These are phyloP conservation scores for Vaucheria bursata DNA, from an alignment of 352 stramenopile species.

Conservation along the genomic window DNA sequence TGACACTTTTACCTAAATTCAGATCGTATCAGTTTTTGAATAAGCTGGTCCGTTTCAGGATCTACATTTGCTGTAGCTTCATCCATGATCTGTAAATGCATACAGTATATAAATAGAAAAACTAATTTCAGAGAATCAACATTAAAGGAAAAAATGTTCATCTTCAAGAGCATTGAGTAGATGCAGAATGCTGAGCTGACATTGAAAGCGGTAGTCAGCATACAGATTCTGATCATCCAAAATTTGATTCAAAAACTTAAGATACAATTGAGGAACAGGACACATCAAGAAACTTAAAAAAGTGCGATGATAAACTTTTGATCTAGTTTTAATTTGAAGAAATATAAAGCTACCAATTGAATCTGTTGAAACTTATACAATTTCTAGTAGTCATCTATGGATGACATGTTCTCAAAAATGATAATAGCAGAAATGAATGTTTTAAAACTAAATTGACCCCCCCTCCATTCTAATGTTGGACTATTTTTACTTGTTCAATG, in stretches of 20 bases:
- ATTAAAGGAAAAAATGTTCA: background rate
- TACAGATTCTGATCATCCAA: background rate
- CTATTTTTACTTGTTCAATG: background rate
- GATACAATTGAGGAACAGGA: background rate
- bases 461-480: too few relatives aligned
- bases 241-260: background rate
- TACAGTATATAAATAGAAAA: background rate
- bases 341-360: too few relatives aligned
- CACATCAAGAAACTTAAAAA: too few relatives aligned
- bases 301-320: too few relatives aligned
- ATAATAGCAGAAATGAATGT: background rate
- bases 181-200: background rate
- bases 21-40: conserved; percentile 54
- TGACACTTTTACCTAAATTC: conserved; percentile 61
- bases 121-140: background rate
- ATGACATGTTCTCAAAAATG: background rate
- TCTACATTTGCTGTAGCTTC: conserved; percentile 57
- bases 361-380: too few relatives aligned
- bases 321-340: too few relatives aligned
- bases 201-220: background rate
- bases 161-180: background rate
- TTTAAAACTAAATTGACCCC: background rate
- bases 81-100: conserved; percentile 48
- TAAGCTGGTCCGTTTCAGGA: conserved; percentile 37
- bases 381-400: too few relatives aligned